Evolutionary conservation across 371 early-diverging fungal genomes (phyloP).

Genomic region (Coemansia sp.): DNA sequence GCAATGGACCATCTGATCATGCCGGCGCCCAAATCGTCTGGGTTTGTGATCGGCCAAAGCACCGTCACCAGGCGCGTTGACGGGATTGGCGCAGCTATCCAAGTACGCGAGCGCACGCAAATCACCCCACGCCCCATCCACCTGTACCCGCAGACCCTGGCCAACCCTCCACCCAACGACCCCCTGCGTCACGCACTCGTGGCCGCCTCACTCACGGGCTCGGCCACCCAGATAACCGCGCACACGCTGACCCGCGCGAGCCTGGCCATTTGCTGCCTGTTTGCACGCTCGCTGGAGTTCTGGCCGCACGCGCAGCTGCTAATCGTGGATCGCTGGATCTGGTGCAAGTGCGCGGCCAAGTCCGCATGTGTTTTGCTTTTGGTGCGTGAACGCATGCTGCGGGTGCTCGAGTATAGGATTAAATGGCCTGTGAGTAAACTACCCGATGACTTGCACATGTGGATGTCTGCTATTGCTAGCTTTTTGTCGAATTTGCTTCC

Average conservation of each 20-base stretch:
- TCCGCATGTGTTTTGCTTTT: background rate
- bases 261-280: slow-evolving; percentile 55
- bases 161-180: background rate
- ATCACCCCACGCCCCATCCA: slow-evolving; percentile 21
- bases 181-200: background rate
- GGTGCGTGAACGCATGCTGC: too few relatives aligned
- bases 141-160: slow-evolving; percentile 1
- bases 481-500: too few relatives aligned
- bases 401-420: too few relatives aligned
- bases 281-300: slow-evolving; percentile 55
- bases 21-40: background rate
- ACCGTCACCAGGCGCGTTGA: slow-evolving; percentile 49
- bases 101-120: slow-evolving; percentile 14
- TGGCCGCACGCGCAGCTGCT: slow-evolving; percentile 60
- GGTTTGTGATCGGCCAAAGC: slow-evolving; percentile 43
- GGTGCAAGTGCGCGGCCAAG: background rate
- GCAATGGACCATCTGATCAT: background rate
- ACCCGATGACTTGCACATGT: too few relatives aligned
- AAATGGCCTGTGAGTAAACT: too few relatives aligned
- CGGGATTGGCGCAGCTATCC: slow-evolving; percentile 20
- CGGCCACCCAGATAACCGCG: background rate
- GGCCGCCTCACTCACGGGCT: background rate
- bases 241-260: slow-evolving; percentile 30
- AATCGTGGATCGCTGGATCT: slow-evolving; percentile 63
- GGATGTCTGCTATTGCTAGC: too few relatives aligned